Base-by-base conservation (phyloP, 163 green algal genomes). In the Scenedesmus sp. region DNA sequence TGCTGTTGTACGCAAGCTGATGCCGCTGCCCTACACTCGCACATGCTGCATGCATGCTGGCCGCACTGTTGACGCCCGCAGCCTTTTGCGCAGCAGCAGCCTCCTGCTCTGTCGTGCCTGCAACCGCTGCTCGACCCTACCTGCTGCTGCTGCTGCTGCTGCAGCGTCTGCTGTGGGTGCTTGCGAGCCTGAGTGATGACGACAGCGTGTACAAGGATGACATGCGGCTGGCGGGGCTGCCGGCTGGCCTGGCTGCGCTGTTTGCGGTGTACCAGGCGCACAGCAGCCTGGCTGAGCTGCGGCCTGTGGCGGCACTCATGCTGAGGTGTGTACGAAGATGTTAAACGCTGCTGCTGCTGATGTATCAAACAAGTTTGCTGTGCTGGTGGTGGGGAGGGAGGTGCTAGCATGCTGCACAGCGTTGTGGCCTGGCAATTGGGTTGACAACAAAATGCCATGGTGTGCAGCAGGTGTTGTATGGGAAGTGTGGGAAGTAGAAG, bases 191-290 rank as follows among this genome's bases (percentile, higher is more conserved):
- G 87, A 76, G 59, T 3, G 92, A 93, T 82, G 90, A 93, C 54
- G 92, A 94, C 59, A 20, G 66, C 18, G 81, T 94, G 59, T 93
- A 93, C 84, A 91, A 90, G 81, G 90, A 90, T 34, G 82, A 88
- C 26, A 82, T 92, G 57, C 87, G 83, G 15, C 82, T 76, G 23
- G 82, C 67, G 7, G 73, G 87, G 73, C 67, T 93, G 83, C 90
- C 74, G 2, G 82, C 84, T 2, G 16, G 62, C 2, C 83, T 94
- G 87, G 74, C 87, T 20, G 26, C 46, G 6, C 74, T 93, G 70
- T 66, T 94, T 26, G 59, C n/a, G 0, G 70, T 92, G 74, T 89
- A 90, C 88, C 91, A 90, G 83, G 84, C 92, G 34, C 79, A 90
- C 34, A 54, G n/a, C 10, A 81, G 52, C 23, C 15, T 81, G 59